Conservation (phyloP, 352 stramenopile species). For the Globisporangium megalacanthum region DNA sequence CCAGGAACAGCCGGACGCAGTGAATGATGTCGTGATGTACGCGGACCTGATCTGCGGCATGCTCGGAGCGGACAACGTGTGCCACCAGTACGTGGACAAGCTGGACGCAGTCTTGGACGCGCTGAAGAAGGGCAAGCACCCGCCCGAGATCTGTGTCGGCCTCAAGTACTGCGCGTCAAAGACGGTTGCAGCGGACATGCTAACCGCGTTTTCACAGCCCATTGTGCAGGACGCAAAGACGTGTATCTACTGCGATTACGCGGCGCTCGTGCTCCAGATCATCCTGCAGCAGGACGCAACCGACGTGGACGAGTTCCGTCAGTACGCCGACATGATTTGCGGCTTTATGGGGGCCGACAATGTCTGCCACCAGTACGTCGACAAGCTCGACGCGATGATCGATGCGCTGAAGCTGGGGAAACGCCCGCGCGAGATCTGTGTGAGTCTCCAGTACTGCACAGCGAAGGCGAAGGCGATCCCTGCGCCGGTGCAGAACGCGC, state of each 20-base stretch:
- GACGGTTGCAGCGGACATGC: slow-evolving; percentile 6
- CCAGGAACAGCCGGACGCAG: slow-evolving; percentile 45
- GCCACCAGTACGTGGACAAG: slow-evolving; percentile 64
- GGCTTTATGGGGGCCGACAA: slow-evolving; percentile 63
- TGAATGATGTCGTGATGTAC: slow-evolving; percentile 50
- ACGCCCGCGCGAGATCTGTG: slow-evolving; percentile 60
- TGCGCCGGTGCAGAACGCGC: slow-evolving; percentile 17
- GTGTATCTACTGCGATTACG: slow-evolving; percentile 58
- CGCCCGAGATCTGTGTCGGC: slow-evolving; percentile 48
- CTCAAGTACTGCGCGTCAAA: slow-evolving; percentile 53
- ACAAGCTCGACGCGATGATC: slow-evolving; percentile 62
- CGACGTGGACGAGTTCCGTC: slow-evolving; percentile 46
- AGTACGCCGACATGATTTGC: slow-evolving; percentile 76
- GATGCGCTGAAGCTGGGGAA: slow-evolving; percentile 57
- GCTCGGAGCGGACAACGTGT: slow-evolving; percentile 51
- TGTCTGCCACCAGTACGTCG: slow-evolving; percentile 61
- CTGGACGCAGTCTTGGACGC: slow-evolving; percentile 62
- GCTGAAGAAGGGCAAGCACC: slow-evolving; percentile 58
- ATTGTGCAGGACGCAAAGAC: slow-evolving; percentile 25
- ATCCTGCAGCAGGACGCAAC: slow-evolving; percentile 48
- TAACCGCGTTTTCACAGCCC: slow-evolving; percentile 17
- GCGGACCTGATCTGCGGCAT: slow-evolving; percentile 75
- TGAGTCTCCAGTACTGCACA: slow-evolving; percentile 50
- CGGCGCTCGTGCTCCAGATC: slow-evolving; percentile 52
- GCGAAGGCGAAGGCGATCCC: slow-evolving; percentile 3